phyloP scores from a whole-genome alignment of 169 alveolate species.

The Cryptosporidium felis region DNA sequence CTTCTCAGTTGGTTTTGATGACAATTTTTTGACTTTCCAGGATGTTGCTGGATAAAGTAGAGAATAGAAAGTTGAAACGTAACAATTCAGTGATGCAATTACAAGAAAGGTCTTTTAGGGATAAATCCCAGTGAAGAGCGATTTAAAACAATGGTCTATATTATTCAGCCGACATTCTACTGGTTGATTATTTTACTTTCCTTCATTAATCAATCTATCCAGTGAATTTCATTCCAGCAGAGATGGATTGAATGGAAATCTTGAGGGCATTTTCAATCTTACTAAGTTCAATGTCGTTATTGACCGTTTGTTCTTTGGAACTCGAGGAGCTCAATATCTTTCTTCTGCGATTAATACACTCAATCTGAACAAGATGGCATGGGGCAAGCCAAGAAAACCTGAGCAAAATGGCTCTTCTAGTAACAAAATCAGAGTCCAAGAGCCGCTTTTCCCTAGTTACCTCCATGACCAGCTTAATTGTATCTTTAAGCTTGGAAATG shows the following conservation, averaged over 20 bases:
- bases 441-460: slow-evolving; percentile 58
- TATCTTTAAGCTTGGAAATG: slow-evolving; percentile 49
- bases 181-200: too few relatives aligned
- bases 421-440: slow-evolving; percentile 58
- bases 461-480: slow-evolving; percentile 48
- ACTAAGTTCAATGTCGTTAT: slow-evolving; percentile 13
- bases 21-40: too few relatives aligned
- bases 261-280: slow-evolving; percentile 69
- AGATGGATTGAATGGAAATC: slow-evolving; percentile 59
- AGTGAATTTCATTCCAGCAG: slow-evolving; percentile 63
- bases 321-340: background rate
- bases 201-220: too few relatives aligned
- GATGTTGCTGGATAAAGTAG: too few relatives aligned
- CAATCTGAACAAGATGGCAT: slow-evolving; percentile 70
- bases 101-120: too few relatives aligned
- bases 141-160: too few relatives aligned
- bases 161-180: too few relatives aligned
- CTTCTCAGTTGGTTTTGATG: too few relatives aligned
- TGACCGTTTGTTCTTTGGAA: too few relatives aligned
- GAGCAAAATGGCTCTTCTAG: slow-evolving; percentile 64
- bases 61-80: too few relatives aligned
- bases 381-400: slow-evolving; percentile 70
- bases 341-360: slow-evolving; percentile 65
- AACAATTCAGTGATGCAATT: too few relatives aligned
- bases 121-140: too few relatives aligned